Percentiles rank a stretch among this genome's conserved stretches.
phyloP scores from a whole-genome alignment of 345 rosid species.

The Raphanus raphanistrum region DNA sequence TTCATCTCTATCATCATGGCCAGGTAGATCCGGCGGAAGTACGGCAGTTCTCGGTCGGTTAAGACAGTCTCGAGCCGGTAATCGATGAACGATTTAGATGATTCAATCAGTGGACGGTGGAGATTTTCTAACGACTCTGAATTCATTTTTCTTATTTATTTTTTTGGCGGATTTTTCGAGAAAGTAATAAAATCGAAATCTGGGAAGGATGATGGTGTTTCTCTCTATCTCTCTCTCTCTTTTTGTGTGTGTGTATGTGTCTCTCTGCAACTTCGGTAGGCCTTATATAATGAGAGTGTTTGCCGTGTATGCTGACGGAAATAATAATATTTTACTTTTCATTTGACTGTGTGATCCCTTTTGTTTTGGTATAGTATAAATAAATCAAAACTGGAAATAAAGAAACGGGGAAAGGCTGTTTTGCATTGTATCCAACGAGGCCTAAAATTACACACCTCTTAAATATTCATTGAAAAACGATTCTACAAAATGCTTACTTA shows the following conservation, averaged over 20 bases:
- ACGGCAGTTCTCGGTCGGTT: constrained; percentile 40
- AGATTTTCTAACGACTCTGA: constrained; percentile 37
- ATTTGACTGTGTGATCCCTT: constrained; percentile 1
- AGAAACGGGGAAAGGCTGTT: constrained; percentile 1
- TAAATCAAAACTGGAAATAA: neutral
- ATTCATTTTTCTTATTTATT: constrained; percentile 16
- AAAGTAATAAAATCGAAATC: constrained; percentile 8
- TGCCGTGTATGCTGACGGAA: constrained; percentile 38
- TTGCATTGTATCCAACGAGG: neutral
- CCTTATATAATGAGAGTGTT: constrained; percentile 22
- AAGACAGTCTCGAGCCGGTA: constrained; percentile 54
- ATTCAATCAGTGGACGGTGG: constrained; percentile 34
- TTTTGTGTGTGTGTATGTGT: neutral
- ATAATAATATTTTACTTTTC: neutral
- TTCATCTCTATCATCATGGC: constrained; percentile 58
- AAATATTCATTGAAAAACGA: neutral
- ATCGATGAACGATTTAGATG: constrained; percentile 36
- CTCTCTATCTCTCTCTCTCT: neutral
- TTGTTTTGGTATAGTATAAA: neutral
- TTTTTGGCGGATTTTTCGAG: neutral
- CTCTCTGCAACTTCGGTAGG: constrained; percentile 9
- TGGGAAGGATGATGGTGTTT: neutral
- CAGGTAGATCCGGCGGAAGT: constrained; percentile 25
- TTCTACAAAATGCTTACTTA: neutral
- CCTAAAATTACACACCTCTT: neutral